These are phyloP conservation scores for Ormosia semicastrata DNA, from an alignment of 306 rosid species.

Conservation along the genomic window DNA sequence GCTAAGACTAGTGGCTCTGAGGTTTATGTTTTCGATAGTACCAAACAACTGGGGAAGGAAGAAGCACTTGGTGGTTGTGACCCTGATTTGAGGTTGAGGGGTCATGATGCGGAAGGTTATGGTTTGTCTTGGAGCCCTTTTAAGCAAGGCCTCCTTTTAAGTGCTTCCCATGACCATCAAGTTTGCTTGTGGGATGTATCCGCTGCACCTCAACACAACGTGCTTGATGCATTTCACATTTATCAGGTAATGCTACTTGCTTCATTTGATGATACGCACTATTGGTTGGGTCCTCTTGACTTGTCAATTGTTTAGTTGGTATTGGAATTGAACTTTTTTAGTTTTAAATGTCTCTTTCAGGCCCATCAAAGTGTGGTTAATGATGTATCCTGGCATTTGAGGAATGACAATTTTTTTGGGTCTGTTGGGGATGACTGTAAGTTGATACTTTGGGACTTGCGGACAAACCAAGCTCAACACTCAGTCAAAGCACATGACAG, in stretches of 20 bases:
- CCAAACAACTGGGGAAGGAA: conserved; percentile 40
- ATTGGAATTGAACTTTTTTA: neutral
- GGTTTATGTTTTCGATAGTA: conserved; percentile 73
- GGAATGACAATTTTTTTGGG: conserved; percentile 72
- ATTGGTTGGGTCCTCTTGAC: no score
- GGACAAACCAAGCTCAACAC: conserved; percentile 64
- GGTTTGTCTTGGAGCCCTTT: conserved; percentile 87
- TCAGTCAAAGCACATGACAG: conserved; percentile 73
- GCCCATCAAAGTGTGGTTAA: conserved; percentile 70
- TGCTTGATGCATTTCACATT: conserved; percentile 65
- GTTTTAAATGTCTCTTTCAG: conserved; percentile 23
- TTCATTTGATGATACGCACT: neutral
- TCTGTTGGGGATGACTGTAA: conserved; percentile 87
- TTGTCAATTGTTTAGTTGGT: neutral
- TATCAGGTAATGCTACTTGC: conserved; percentile 53
- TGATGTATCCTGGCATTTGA: conserved; percentile 83
- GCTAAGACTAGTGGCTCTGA: conserved; percentile 80
- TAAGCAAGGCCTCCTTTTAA: conserved; percentile 70
- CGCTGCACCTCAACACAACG: conserved; percentile 49
- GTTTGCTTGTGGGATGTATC: conserved; percentile 89
- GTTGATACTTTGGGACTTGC: conserved; percentile 87
- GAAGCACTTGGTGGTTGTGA: conserved; percentile 41
- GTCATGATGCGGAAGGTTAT: conserved; percentile 93
- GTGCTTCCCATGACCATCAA: conserved; percentile 80
- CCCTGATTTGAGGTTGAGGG: conserved; percentile 85